Conservation (phyloP, 2,329 filamentous ascomycete species). For the Phialemoniopsis sp. region DNA sequence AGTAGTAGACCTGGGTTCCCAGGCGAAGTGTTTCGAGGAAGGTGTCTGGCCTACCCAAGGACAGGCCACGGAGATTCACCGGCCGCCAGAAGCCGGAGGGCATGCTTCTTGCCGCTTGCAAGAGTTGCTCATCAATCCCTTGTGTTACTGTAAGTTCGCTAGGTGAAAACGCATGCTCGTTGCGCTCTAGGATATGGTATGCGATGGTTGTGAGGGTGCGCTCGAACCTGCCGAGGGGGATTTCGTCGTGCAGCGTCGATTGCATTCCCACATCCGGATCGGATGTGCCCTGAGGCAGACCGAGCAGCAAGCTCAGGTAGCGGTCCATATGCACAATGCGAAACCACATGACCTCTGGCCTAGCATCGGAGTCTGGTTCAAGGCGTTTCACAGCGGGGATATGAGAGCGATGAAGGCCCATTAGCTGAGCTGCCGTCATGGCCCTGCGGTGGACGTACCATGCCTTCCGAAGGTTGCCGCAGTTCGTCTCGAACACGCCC, state of each 20-base stretch:
- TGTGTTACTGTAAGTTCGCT: background rate
- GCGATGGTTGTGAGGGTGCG: slow-evolving; percentile 1
- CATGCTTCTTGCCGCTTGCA: background rate
- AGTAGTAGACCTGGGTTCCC: slow-evolving; percentile 34
- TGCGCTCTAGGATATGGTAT: slow-evolving; percentile 2
- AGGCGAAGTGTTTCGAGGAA: slow-evolving; percentile 28
- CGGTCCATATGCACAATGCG: slow-evolving; percentile 27
- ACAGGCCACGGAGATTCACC: no score
- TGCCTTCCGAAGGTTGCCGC: slow-evolving; percentile 31
- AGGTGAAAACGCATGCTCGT: slow-evolving; percentile 1
- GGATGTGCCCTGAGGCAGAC: slow-evolving; percentile 19
- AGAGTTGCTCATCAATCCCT: background rate
- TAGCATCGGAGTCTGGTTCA: slow-evolving; percentile 2
- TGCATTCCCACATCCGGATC: no score
- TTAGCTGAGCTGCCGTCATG: slow-evolving; percentile 31
- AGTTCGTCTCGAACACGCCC: slow-evolving; percentile 26
- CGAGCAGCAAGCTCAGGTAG: slow-evolving; percentile 26
- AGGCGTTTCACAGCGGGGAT: slow-evolving; percentile 9
- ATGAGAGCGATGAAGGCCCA: slow-evolving; percentile 30
- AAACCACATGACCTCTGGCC: slow-evolving; percentile 19
- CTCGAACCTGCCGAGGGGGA: slow-evolving; percentile 1
- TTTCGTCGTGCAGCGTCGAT: background rate
- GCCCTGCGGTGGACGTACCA: slow-evolving; percentile 33
- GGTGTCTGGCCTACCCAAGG: no score
- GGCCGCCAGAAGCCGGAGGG: background rate